Percentiles rank a stretch among this genome's conserved stretches.
phyloP scores from a whole-genome alignment of 371 early-diverging fungal genomes.

The Coemansia sp. region DNA sequence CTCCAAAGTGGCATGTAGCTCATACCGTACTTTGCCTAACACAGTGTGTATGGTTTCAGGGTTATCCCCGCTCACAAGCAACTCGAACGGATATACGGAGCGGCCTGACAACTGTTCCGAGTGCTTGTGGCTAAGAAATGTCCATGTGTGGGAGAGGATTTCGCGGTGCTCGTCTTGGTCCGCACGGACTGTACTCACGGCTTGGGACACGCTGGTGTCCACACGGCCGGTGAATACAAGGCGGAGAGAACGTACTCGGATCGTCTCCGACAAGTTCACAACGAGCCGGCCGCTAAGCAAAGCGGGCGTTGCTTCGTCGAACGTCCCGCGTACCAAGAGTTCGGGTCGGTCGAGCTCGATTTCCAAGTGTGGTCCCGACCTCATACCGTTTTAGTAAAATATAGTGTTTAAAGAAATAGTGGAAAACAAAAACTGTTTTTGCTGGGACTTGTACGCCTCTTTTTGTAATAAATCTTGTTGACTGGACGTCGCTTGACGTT shows the following conservation, averaged over 20 bases:
- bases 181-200: neutral
- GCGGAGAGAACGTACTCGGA: slow-evolving; percentile 33
- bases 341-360: slow-evolving; percentile 41
- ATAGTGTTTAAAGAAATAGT: neutral
- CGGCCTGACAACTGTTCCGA: slow-evolving; percentile 20
- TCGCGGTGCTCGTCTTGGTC: slow-evolving; percentile 39
- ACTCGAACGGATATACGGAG: slow-evolving; percentile 33
- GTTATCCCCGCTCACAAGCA: slow-evolving; percentile 35
- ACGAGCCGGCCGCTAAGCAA: slow-evolving; percentile 41
- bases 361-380: slow-evolving; percentile 33
- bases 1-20: slow-evolving; percentile 35
- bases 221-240: slow-evolving; percentile 39
- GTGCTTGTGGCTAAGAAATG: slow-evolving; percentile 25
- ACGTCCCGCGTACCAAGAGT: slow-evolving; percentile 37
- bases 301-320: slow-evolving; percentile 36
- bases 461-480: too few species aligned
- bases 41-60: slow-evolving; percentile 47
- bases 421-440: neutral
- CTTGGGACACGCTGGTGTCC: slow-evolving; percentile 35
- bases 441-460: too few species aligned
- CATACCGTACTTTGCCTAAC: slow-evolving; percentile 37
- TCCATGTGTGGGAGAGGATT: slow-evolving; percentile 35
- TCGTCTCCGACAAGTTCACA: slow-evolving; percentile 32
- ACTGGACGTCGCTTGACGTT: too few species aligned
- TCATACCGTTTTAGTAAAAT: slow-evolving; percentile 12